phyloP scores from a whole-genome alignment of 1,139 yeast genomes.

The Saccharomyces hybrid region DNA sequence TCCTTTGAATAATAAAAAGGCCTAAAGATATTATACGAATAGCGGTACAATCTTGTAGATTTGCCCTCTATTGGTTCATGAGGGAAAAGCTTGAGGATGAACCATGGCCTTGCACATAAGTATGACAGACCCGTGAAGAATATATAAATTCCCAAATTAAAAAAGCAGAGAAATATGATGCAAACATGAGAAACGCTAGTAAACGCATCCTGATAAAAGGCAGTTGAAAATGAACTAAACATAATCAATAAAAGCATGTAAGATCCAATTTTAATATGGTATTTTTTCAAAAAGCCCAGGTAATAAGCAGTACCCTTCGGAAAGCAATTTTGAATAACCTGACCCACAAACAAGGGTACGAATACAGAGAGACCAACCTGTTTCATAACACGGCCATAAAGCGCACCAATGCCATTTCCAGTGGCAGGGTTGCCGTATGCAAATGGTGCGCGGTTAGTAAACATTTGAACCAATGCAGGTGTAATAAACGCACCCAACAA shows the following conservation, averaged over 20 bases:
- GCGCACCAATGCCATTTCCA: slow-evolving; percentile 45
- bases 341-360: slow-evolving; percentile 84
- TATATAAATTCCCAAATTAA: slow-evolving; percentile 70
- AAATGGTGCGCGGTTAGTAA: slow-evolving; percentile 48
- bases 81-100: slow-evolving; percentile 39
- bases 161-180: slow-evolving; percentile 67
- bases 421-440: slow-evolving; percentile 75
- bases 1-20: slow-evolving; percentile 65
- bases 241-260: slow-evolving; percentile 71
- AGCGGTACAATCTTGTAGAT: slow-evolving; percentile 39
- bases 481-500: slow-evolving; percentile 78
- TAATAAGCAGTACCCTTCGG: slow-evolving; percentile 49
- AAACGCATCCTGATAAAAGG: slow-evolving; percentile 76
- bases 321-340: slow-evolving; percentile 60
- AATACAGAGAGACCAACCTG: slow-evolving; percentile 79
- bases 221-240: slow-evolving; percentile 83
- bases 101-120: slow-evolving; percentile 53
- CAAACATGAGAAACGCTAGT: slow-evolving; percentile 60
- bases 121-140: slow-evolving; percentile 62
- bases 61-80: slow-evolving; percentile 39
- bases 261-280: slow-evolving; percentile 64
- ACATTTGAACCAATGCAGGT: slow-evolving; percentile 76
- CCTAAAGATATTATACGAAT: slow-evolving; percentile 37
- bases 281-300: slow-evolving; percentile 51
- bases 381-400: slow-evolving; percentile 72